These are phyloP conservation scores for Exophiala spinifera DNA, from an alignment of 2,329 filamentous ascomycete species.

Conservation along the genomic window DNA sequence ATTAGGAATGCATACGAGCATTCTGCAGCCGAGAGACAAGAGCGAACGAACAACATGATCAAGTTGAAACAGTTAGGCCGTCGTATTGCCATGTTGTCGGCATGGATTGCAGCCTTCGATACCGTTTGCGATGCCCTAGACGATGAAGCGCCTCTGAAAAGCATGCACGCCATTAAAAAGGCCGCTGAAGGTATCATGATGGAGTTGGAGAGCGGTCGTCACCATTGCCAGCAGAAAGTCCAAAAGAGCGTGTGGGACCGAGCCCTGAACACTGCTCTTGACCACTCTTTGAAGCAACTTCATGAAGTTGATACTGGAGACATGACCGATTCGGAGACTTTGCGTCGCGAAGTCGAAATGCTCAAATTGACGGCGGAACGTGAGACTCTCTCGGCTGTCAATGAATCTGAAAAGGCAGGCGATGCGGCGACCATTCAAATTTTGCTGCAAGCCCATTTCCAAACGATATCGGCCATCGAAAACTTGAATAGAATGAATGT, in stretches of 20 bases:
- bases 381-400: conserved; percentile 71
- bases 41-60: conserved; percentile 76
- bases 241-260: conserved; percentile 83
- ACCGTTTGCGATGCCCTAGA: conserved; percentile 70
- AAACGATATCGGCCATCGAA: conserved; percentile 78
- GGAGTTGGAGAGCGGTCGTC: conserved; percentile 84
- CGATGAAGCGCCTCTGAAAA: conserved; percentile 63
- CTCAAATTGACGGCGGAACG: conserved; percentile 78
- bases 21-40: conserved; percentile 70
- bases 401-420: conserved; percentile 79
- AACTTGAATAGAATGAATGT: conserved; percentile 80
- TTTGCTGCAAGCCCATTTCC: conserved; percentile 85
- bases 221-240: conserved; percentile 83
- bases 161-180: conserved; percentile 73
- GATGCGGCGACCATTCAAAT: conserved; percentile 77
- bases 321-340: conserved; percentile 64
- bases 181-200: conserved; percentile 83
- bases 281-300: conserved; percentile 78
- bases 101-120: conserved; percentile 92
- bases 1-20: conserved; percentile 83
- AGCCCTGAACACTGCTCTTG: conserved; percentile 79
- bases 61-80: conserved; percentile 78
- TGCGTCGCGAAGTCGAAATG: conserved; percentile 80
- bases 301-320: conserved; percentile 65
- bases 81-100: conserved; percentile 78